Conservation (phyloP, 345 rosid genomes). For the Cochlearia excelsa region DNA sequence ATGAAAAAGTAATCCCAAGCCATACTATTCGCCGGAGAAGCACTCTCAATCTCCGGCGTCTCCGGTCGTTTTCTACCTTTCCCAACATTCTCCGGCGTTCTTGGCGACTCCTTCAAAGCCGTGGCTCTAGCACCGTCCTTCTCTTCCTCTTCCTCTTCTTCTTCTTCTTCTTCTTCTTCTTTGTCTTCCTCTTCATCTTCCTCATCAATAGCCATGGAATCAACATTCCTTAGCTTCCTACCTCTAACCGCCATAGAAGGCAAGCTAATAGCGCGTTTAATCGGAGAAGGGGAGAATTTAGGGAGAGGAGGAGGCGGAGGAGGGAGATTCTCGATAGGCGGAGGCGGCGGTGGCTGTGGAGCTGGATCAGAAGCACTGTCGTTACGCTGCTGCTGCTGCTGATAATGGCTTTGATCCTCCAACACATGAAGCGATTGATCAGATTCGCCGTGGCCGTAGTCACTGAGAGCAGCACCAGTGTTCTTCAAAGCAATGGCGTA, state of each 20-base stretch:
- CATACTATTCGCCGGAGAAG: slow-evolving; percentile 40
- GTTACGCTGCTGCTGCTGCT: slow-evolving; percentile 16
- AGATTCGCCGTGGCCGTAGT: slow-evolving; percentile 81
- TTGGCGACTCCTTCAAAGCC: slow-evolving; percentile 9
- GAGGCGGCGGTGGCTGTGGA: slow-evolving; percentile 54
- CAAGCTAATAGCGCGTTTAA: slow-evolving; percentile 67
- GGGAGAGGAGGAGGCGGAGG: slow-evolving; percentile 89
- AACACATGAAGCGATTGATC: slow-evolving; percentile 34
- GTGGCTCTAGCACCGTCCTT: neutral
- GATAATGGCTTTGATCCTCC: slow-evolving; percentile 30
- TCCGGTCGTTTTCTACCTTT: slow-evolving; percentile 38
- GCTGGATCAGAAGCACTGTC: slow-evolving; percentile 39
- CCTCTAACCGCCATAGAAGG: slow-evolving; percentile 43
- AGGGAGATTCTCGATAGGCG: slow-evolving; percentile 57
- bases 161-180: slow-evolving; percentile 38
- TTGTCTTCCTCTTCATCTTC: slow-evolving; percentile 44
- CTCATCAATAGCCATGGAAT: slow-evolving; percentile 46
- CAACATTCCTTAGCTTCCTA: slow-evolving; percentile 40
- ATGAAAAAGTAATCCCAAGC: slow-evolving; percentile 71
- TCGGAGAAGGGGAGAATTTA: slow-evolving; percentile 72
- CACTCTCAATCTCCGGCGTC: slow-evolving; percentile 40
- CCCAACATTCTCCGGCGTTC: slow-evolving; percentile 31
- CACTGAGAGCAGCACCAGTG: slow-evolving; percentile 87
- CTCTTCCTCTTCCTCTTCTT: slow-evolving; percentile 26
- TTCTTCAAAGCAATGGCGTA: slow-evolving; percentile 70